Conservation (phyloP, 2,329 filamentous ascomycete genomes). For the Escovopsis sp. region DNA sequence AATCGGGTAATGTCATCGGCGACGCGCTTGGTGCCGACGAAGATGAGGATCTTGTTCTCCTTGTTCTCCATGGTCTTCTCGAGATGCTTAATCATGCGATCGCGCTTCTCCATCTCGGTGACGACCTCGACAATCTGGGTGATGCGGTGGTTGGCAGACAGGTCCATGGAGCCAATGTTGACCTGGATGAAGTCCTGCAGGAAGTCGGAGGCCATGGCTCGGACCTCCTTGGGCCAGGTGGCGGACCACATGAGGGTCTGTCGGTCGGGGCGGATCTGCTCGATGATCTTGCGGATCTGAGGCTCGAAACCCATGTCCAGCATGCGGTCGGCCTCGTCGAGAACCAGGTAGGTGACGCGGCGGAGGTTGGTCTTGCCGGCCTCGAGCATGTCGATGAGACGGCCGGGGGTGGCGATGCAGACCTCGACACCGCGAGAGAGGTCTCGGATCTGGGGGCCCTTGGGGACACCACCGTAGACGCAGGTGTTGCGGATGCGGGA, state of each 20-base stretch:
- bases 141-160: constrained; percentile 94
- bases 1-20: constrained; percentile 96
- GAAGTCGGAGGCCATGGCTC: constrained; percentile 80
- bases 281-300: constrained; percentile 96
- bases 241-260: constrained; percentile 99
- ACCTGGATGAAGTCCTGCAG: constrained; percentile 95
- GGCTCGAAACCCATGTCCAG: constrained; percentile 99
- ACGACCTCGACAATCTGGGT: constrained; percentile 96
- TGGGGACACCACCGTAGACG: constrained; percentile 97
- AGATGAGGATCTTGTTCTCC: constrained; percentile 88
- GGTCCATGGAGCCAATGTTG: constrained; percentile 92
- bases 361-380: constrained; percentile 96
- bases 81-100: constrained; percentile 91
- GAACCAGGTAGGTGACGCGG: constrained; percentile 92
- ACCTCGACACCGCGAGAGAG: constrained; percentile 92
- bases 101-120: constrained; percentile 92
- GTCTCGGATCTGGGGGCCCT: constrained; percentile 92
- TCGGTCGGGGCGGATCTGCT: constrained; percentile 93
- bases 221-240: constrained; percentile 98
- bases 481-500: constrained; percentile 97
- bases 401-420: constrained; percentile 93
- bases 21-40: constrained; percentile 86
- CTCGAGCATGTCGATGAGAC: constrained; percentile 97
- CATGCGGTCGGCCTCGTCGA: constrained; percentile 99
- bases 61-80: constrained; percentile 98